Evolutionary conservation across 331 rosid genomes (phyloP).

Genomic region (Rhamnella rubrinervis): DNA sequence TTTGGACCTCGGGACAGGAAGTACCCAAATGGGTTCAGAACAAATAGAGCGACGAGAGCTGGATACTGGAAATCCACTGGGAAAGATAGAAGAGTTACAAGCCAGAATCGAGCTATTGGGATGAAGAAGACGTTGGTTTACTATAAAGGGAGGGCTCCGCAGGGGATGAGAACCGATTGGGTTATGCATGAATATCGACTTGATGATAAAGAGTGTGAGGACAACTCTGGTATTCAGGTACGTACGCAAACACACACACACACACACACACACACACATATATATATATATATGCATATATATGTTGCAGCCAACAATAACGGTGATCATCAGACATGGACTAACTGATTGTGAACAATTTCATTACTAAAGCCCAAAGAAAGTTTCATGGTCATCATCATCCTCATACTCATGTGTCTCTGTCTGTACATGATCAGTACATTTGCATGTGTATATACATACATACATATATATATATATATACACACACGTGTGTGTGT

Average conservation of each 20-base stretch:
- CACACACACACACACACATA: too few species aligned
- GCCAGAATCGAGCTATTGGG: conserved; percentile 80
- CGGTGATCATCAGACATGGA: neutral
- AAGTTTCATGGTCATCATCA: too few species aligned
- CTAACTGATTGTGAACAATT: neutral
- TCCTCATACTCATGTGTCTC: too few species aligned
- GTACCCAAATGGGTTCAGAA: conserved; percentile 93
- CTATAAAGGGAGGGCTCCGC: conserved; percentile 95
- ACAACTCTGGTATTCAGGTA: conserved; percentile 73
- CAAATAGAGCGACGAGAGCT: conserved; percentile 93
- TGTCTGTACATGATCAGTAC: too few species aligned
- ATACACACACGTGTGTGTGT: neutral
- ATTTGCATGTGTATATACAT: too few species aligned
- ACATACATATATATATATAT: neutral
- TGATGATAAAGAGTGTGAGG: conserved; percentile 77
- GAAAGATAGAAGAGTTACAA: conserved; percentile 71
- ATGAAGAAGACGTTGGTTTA: conserved; percentile 98
- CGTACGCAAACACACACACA: neutral
- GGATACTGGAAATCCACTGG: conserved; percentile 99
- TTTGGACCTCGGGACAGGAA: conserved; percentile 93
- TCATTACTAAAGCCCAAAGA: neutral
- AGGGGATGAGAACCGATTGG: conserved; percentile 95
- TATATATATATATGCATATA: neutral
- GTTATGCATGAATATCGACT: conserved; percentile 99
- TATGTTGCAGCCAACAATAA: neutral